phyloP scores from a whole-genome alignment of 495 filamentous ascomycete species.

The Xylaria palmicola region DNA sequence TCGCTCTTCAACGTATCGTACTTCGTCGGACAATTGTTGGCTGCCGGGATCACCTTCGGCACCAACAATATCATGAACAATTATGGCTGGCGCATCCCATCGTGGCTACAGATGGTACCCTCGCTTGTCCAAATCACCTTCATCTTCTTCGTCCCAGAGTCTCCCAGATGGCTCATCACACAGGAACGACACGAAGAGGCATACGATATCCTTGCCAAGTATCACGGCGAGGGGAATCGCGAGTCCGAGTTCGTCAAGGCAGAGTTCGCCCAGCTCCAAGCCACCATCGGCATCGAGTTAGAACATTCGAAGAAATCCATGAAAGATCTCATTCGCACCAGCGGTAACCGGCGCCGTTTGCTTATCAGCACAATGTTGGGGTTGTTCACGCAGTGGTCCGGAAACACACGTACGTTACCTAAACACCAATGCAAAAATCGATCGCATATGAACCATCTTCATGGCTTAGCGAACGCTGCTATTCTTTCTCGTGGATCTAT shows the following conservation, averaged over 20 bases:
- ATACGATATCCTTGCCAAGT: conserved; percentile 50
- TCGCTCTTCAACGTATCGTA: conserved; percentile 68
- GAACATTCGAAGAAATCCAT: conserved; percentile 47
- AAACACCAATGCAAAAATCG: neutral
- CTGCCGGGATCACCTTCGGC: conserved; percentile 58
- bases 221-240: conserved; percentile 56
- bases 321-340: conserved; percentile 47
- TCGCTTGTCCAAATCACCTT: conserved; percentile 58
- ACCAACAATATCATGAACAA: conserved; percentile 55
- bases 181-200: conserved; percentile 56
- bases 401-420: conserved; percentile 41
- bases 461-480: neutral
- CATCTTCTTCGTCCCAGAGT: conserved; percentile 54
- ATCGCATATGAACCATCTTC: too few species aligned
- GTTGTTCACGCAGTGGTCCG: conserved; percentile 52
- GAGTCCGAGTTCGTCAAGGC: conserved; percentile 49
- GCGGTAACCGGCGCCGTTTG: conserved; percentile 46
- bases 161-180: conserved; percentile 53
- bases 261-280: conserved; percentile 54
- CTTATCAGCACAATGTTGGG: conserved; percentile 53
- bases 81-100: conserved; percentile 68
- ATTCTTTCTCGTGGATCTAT: neutral
- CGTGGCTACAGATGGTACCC: conserved; percentile 55
- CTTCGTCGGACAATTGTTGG: conserved; percentile 63
- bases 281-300: conserved; percentile 51